phyloP scores from a whole-genome alignment of 2,329 filamentous ascomycete species.

The Fusarium irregulare region DNA sequence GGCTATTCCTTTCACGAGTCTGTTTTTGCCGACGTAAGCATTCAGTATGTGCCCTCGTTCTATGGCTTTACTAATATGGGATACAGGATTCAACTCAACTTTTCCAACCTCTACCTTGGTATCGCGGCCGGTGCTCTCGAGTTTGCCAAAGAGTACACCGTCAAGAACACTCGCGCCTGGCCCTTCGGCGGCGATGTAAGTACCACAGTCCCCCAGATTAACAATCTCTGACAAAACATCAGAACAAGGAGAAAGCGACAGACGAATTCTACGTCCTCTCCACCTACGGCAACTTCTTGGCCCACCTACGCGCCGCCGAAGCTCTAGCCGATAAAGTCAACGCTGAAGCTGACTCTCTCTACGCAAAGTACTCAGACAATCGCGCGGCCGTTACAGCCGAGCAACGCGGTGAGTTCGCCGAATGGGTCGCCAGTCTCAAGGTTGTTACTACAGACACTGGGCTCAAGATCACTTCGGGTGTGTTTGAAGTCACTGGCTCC shows the following conservation, averaged over 20 bases:
- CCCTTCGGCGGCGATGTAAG: constrained; percentile 70
- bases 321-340: constrained; percentile 69
- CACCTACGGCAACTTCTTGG: constrained; percentile 73
- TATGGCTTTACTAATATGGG: neutral
- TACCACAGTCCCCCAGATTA: fast-evolving
- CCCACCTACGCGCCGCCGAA: constrained; percentile 69
- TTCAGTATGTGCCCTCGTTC: fast-evolving
- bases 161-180: constrained; percentile 67
- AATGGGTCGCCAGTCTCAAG: constrained; percentile 58
- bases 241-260: constrained; percentile 65
- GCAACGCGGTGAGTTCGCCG: constrained; percentile 69
- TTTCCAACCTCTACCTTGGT: constrained; percentile 14
- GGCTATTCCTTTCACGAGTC: constrained; percentile 2
- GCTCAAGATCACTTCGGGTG: constrained; percentile 61
- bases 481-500: constrained; percentile 65
- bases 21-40: neutral
- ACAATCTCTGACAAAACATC: fast-evolving
- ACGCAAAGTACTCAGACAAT: constrained; percentile 52
- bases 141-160: constrained; percentile 66
- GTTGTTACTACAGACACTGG: constrained; percentile 63
- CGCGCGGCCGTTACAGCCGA: constrained; percentile 59
- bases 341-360: constrained; percentile 59
- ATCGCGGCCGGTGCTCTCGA: constrained; percentile 36
- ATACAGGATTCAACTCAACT: constrained; percentile 9
- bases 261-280: constrained; percentile 75